Evolutionary conservation across 1,284 basidiomycete species (phyloP), one percentile per base, ranked within the genome.

Genomic region (Ceraceosorus guamensis): DNA sequence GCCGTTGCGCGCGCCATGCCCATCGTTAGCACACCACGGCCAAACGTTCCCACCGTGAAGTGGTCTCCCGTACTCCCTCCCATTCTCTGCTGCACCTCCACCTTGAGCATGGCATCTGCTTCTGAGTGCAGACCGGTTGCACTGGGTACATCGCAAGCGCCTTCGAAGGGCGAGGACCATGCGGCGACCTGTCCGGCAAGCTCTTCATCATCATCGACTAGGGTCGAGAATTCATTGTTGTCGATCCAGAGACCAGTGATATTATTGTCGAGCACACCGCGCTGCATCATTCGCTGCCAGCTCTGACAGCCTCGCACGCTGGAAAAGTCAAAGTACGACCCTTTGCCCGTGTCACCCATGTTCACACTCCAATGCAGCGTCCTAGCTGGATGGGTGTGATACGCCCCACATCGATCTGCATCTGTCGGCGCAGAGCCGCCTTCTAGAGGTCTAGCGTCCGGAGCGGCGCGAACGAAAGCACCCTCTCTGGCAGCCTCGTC

Each of bases 201-300:
- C 13, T 45, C 49, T 30, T 55, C 62, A 5, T 57, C 58, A 44
- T 65, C 62, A 37, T 64, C 62, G 32, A 64, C 52, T 46, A 64
- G 39, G 13, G 62, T 60, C 46, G 62, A 59, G 48, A 64, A 61
- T 52, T 64, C 62, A 47, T 64, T 64, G 55, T 64, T 64, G 47
- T 64, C 62, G 35, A 64, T 64, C 62, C 62, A 64, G 31, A 64
- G 46, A 11, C 62, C 62, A 18, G 62, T 65, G 14, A 64, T 48
- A n/a, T 39, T 48, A 5, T 65, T 55, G 14, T 18, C 39, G 16
- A 65, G n/a, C 44, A 50, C 35, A 53, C 58, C 58, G 46, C 30
- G 13, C n/a, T 18, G 35, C 48, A 60, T 41, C 45, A 52, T 24
- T 37, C 47, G 14, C 32, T 65, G 48, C 62, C 62, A 63, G 43